Percentiles rank a stretch among this genome's conserved stretches.
These are phyloP conservation scores for Populus euphratica DNA, from an alignment of 345 rosid species.

Conservation along the genomic window DNA sequence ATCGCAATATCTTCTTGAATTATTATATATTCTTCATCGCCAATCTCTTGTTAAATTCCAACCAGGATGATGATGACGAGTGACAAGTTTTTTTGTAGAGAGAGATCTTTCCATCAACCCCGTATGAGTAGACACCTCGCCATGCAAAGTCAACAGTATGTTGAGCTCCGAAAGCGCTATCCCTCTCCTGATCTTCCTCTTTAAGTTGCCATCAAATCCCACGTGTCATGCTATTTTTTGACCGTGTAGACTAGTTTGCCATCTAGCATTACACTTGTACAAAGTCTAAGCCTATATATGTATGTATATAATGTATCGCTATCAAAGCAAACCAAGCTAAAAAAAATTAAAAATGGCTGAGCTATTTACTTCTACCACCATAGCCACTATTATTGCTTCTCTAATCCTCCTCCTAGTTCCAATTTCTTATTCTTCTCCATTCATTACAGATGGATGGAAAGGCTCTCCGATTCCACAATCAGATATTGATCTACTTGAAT, in stretches of 20 bases:
- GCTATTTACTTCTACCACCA: conserved; percentile 5
- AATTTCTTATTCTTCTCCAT: conserved; percentile 14
- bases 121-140: no score
- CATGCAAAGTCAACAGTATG: no score
- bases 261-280: background rate
- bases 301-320: background rate
- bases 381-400: conserved; percentile 10
- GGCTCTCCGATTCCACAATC: conserved; percentile 18
- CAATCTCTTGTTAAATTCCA: no score
- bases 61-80: no score
- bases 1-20: no score
- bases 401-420: conserved; percentile 26
- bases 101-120: no score
- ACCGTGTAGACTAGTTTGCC: background rate
- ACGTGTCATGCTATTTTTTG: no score
- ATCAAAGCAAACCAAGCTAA: background rate
- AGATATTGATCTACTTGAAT: conserved; percentile 59
- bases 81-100: no score
- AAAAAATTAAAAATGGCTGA: background rate
- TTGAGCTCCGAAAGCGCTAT: no score
- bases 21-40: no score
- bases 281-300: background rate
- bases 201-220: no score
- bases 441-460: background rate
- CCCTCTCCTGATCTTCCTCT: no score